Percentiles rank a stretch among this genome's conserved stretches.
Evolutionary conservation across 495 filamentous ascomycete genomes (phyloP).

Genomic region (Neurospora tetraspora): DNA sequence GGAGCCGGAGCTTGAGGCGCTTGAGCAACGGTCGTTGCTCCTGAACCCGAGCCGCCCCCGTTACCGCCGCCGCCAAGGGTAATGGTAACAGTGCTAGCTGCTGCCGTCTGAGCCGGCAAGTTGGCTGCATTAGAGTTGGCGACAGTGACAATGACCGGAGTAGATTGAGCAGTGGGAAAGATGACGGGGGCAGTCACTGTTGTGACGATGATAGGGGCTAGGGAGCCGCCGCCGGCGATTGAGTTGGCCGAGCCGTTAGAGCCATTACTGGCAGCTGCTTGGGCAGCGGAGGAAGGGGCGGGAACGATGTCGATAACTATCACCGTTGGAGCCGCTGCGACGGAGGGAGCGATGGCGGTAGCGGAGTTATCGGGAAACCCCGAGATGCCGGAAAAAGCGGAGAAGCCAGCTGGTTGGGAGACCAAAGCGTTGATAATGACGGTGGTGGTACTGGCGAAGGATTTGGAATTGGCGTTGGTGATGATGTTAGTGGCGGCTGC

Average conservation of each 20-base stretch:
- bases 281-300: neutral
- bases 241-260: neutral
- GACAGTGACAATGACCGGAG: neutral
- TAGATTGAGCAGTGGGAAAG: neutral
- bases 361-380: neutral
- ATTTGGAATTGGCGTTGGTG: neutral
- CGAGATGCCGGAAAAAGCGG: neutral
- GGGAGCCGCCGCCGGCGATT: neutral
- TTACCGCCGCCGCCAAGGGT: neutral
- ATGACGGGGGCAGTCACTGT: neutral
- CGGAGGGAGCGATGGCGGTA: neutral
- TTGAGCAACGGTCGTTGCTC: neutral
- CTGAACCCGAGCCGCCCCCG: neutral
- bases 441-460: neutral
- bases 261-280: neutral
- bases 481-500: neutral
- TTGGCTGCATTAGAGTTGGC: neutral
- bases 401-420: neutral
- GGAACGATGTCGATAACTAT: neutral
- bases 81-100: neutral
- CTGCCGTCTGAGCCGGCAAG: neutral
- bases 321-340: neutral
- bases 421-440: neutral
- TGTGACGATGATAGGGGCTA: neutral
- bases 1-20: neutral